Evolutionary conservation across 73 alveolate genomes (phyloP), one percentile per base, ranked within the genome.

Genomic region (Paramecium biaurelia): DNA sequence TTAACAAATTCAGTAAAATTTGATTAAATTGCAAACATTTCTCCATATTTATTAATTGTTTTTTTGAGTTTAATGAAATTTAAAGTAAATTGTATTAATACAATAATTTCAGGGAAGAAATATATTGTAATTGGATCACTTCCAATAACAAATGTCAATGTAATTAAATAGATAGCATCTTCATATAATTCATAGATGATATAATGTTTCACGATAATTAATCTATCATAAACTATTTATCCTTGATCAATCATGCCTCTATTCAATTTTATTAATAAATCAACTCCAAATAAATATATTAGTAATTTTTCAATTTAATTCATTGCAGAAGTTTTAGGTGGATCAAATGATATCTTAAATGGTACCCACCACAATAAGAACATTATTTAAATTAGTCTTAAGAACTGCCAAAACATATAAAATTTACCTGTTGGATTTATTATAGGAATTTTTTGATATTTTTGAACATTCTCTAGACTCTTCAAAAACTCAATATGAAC

Each of bases 341-440:
- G 89, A 7, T 34, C 34, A 28, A 76, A 76, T 8, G 70, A 76
- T 38, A 76, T 41, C 26, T 76, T 76, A 12, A 76, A 76, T 18
- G 89, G 89, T 21, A 41, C 70, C 89, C 89, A 76, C 76, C 76
- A 58, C 20, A 58, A 23, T 12, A 58, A 28, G 20, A 58, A 58
- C 76, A 58, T 58, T 15, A 58, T 58, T 28, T 58, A 58, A 58
- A 58, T 58, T 4, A 58, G 23, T 24, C 76, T 21, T 28, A 58
- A 58, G 23, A 58, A 58, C 21, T 58, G 32, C 76, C 76, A 58
- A 58, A 58, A 58, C 37, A 58, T 21, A 58, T 58, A 58, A 58
- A 58, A 58, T 58, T 58, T 58, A 15, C 76, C 76, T 58, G 76
- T 58, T 24, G 76, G 76, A 28, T 58, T 58, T 15, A 58, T 58